phyloP scores from a whole-genome alignment of 768 basidiomycete genomes.

The Termitomyces heimii region DNA sequence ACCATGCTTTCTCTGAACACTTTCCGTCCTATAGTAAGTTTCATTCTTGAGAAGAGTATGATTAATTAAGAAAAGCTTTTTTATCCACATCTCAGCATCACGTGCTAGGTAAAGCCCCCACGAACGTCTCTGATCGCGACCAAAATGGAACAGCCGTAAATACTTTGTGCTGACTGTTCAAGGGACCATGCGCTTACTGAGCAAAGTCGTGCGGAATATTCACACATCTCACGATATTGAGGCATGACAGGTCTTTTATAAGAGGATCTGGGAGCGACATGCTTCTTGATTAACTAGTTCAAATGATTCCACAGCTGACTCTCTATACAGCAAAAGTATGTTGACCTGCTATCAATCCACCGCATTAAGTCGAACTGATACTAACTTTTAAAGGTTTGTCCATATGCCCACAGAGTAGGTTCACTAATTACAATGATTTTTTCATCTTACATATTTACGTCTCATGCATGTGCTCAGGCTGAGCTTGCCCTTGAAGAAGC shows the following conservation, averaged over 20 bases:
- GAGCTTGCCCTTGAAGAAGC: constrained; percentile 40
- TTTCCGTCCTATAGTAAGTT: too few species aligned
- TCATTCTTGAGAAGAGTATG: too few species aligned
- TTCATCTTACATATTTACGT: neutral
- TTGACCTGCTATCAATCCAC: neutral
- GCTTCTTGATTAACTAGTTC: neutral
- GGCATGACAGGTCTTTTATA: neutral
- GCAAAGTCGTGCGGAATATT: neutral
- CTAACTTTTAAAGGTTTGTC: constrained; percentile 37
- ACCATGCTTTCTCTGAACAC: too few species aligned
- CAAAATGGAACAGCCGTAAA: too few species aligned
- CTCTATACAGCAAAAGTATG: constrained; percentile 10
- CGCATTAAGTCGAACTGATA: neutral
- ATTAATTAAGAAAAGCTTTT: too few species aligned
- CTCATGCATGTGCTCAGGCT: neutral
- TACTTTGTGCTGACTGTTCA: neutral
- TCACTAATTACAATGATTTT: neutral
- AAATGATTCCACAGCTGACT: constrained; percentile 6
- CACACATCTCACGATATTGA: neutral
- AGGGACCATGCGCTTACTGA: constrained; percentile 1
- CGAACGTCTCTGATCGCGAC: too few species aligned
- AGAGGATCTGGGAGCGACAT: neutral
- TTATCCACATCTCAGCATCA: too few species aligned
- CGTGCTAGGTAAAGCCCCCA: too few species aligned
- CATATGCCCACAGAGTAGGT: constrained; percentile 51